Base-by-base conservation (phyloP, 2,329 filamentous ascomycete genomes). In the Raffaelea ambrosiae region DNA sequence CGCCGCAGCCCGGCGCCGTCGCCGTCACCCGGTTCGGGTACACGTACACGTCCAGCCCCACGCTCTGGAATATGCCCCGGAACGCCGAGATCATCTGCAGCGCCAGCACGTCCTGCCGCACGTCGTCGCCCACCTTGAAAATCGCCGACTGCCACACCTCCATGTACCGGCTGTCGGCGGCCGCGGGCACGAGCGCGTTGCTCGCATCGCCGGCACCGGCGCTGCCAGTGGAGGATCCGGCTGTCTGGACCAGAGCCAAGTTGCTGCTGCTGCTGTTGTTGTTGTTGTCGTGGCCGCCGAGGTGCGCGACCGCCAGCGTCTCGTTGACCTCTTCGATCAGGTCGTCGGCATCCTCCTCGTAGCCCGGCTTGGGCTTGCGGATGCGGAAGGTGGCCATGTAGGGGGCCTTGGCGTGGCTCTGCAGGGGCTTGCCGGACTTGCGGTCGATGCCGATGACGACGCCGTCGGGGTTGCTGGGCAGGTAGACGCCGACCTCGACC, bases 111-210 rank as follows among this genome's bases (percentile, higher is more conserved):
- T 99, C 94, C 67, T 99, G 93, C 44, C 93, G 85, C 63, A 93
- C 97, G 65, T 99, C 93, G 63, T 99, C 93, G 53, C 93, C 93
- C 43, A 99, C 94, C 65, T 99, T 99, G 81, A 99, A 99, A 61
- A 99, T 99, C 48, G 91, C 93, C 2, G 89, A 95, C 65, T 98
- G 93, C 94, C 93, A 97, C n/a, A 91, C 85, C 64, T 98, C 94
- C 56, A 95, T 81, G 0, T 81, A 10, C 14, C 18, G 13, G 18
- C 5, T 87, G 58, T 77, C 79, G 46, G 69, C 67, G 23, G 59
- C 58, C 8, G 60, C 61, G 3, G 40, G n/a, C 7, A 33, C 41
- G 2, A 51, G 47, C 3, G 43, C 47, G 11, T 19, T 41, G 21
- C 40, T 19, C 57, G 49, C 26, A 58, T 48, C 43, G 53, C 55